phyloP scores from a whole-genome alignment of 176 grass and related monocot species.

The Carex cristatella region DNA sequence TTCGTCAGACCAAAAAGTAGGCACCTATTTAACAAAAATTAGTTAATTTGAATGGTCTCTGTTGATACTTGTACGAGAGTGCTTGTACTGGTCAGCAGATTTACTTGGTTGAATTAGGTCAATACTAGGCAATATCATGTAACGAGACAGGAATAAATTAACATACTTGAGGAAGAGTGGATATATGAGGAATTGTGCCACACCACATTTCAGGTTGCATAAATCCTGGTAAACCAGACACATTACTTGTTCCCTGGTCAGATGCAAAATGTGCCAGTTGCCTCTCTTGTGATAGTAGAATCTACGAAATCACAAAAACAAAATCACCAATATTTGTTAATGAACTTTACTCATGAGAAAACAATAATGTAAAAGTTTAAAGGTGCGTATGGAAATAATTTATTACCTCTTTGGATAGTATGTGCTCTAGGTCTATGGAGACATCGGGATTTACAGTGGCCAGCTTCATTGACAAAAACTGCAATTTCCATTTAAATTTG shows the following conservation, averaged over 20 bases:
- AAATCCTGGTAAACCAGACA: slow-evolving; percentile 41
- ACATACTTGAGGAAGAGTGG: slow-evolving; percentile 51
- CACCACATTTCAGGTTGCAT: slow-evolving; percentile 59
- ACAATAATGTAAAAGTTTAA: neutral
- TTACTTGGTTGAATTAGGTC: neutral
- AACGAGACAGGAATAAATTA: slow-evolving; percentile 12
- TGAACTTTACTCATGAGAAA: neutral
- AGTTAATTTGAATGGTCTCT: slow-evolving; percentile 18
- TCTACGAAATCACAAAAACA: slow-evolving; percentile 30
- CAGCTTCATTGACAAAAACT: slow-evolving; percentile 99
- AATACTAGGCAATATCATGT: neutral
- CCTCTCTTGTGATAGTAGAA: slow-evolving; percentile 63
- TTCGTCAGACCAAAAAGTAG: slow-evolving; percentile 49
- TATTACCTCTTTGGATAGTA: slow-evolving; percentile 85
- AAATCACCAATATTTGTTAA: neutral
- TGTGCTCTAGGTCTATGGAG: slow-evolving; percentile 60
- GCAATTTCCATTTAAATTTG: slow-evolving; percentile 23
- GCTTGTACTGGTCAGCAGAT: neutral
- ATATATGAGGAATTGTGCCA: slow-evolving; percentile 31
- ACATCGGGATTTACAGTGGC: slow-evolving; percentile 86
- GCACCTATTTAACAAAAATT: slow-evolving; percentile 41
- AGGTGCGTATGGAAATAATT: neutral
- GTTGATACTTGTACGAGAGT: neutral
- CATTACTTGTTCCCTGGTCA: slow-evolving; percentile 38
- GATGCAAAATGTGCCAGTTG: slow-evolving; percentile 45